phyloP scores from a whole-genome alignment of 2,329 filamentous ascomycete species.

The Pseudovirgaria hyperparasitica region DNA sequence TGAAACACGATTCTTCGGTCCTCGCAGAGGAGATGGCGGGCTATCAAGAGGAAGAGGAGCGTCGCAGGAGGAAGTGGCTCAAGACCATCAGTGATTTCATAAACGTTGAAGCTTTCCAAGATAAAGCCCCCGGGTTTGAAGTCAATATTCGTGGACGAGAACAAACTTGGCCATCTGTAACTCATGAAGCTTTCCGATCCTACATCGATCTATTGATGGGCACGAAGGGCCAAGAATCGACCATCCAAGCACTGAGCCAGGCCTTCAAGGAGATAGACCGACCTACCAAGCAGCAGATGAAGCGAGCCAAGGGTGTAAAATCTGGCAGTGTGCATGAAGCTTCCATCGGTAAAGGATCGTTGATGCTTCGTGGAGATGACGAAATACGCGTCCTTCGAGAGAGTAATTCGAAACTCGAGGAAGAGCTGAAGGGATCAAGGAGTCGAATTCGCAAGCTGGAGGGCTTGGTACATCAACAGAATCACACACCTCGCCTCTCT shows the following conservation, averaged over 20 bases:
- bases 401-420: conserved; percentile 43
- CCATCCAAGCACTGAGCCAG: conserved; percentile 61
- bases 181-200: conserved; percentile 61
- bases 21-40: conserved; percentile 86
- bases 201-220: conserved; percentile 56
- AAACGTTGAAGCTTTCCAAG: conserved; percentile 52
- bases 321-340: conserved; percentile 90
- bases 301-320: conserved; percentile 85
- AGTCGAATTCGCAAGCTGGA: conserved; percentile 85
- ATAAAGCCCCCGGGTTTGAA: conserved; percentile 63
- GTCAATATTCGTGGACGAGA: conserved; percentile 74
- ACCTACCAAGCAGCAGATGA: conserved; percentile 76
- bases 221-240: conserved; percentile 50
- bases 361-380: conserved; percentile 71
- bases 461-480: conserved; percentile 79
- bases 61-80: conserved; percentile 79
- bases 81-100: conserved; percentile 70
- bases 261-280: conserved; percentile 66
- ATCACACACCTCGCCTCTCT: conserved; percentile 39
- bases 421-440: conserved; percentile 71
- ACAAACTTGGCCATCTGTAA: conserved; percentile 65
- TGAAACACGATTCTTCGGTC: conserved; percentile 73
- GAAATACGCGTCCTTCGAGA: conserved; percentile 48
- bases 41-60: conserved; percentile 85
- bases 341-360: conserved; percentile 70